A percentile compares a stretch with the other conserved stretches of the same genome.
These are phyloP conservation scores for Pseudogymnoascus sp. DNA, from an alignment of 2,329 filamentous ascomycete genomes.

Conservation along the genomic window DNA sequence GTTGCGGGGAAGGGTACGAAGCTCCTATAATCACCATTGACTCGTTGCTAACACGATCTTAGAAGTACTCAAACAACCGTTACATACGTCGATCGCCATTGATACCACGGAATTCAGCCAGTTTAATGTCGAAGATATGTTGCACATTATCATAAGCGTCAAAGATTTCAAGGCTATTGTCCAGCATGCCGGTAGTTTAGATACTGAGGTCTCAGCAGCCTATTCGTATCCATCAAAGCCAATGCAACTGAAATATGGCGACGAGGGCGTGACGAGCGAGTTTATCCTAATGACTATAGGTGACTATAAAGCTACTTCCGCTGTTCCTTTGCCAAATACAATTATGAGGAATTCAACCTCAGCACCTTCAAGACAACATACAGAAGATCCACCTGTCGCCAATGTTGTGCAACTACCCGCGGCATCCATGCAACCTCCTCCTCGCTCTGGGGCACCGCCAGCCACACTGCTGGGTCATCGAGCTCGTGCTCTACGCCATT, in stretches of 20 bases:
- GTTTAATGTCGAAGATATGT: constrained; percentile 64
- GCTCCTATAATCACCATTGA: not conserved
- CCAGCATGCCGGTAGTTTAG: constrained; percentile 63
- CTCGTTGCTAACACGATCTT: constrained; percentile 7
- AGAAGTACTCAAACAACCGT: constrained; percentile 72
- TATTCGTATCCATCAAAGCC: constrained; percentile 67
- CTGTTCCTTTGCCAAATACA: constrained; percentile 21
- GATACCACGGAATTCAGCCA: constrained; percentile 71
- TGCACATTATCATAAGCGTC: constrained; percentile 74
- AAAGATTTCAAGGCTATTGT: constrained; percentile 78
- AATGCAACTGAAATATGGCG: constrained; percentile 64
- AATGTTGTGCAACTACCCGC: constrained; percentile 20
- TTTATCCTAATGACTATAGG: constrained; percentile 80
- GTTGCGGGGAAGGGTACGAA: constrained; percentile 55
- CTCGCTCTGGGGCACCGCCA: constrained; percentile 16
- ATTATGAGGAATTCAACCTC: constrained; percentile 23
- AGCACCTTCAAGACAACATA: constrained; percentile 22
- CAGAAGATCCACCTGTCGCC: constrained; percentile 21
- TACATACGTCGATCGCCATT: constrained; percentile 72
- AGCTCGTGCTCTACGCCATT: constrained; percentile 37
- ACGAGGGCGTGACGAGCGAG: constrained; percentile 62
- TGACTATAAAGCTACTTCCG: constrained; percentile 37
- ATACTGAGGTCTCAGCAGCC: constrained; percentile 56
- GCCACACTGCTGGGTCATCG: constrained; percentile 32
- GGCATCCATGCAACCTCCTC: constrained; percentile 25